Conservation (phyloP, 495 filamentous ascomycete species). For the Tuber borchii region DNA sequence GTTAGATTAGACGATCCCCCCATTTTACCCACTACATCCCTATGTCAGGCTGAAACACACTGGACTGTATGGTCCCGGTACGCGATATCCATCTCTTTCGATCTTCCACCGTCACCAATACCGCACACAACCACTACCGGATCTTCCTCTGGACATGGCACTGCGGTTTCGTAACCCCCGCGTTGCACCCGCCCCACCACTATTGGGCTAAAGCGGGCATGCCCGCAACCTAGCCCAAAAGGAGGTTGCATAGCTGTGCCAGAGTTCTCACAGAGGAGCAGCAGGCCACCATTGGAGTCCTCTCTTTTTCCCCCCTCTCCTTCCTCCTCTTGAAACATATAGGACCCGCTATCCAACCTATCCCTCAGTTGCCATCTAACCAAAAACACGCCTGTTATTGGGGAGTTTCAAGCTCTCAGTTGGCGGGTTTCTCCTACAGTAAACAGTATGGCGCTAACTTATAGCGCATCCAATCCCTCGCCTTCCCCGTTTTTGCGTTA, state of each 20-base stretch:
- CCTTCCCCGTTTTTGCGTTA: not conserved
- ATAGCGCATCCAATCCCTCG: not conserved
- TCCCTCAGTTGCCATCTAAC: not conserved
- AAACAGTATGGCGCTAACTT: not conserved
- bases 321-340: not conserved
- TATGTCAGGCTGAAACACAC: not conserved
- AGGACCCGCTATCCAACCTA: not conserved
- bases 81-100: not conserved
- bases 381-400: not conserved
- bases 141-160: not conserved
- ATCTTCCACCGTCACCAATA: not conserved
- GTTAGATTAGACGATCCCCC: not conserved
- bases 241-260: not conserved
- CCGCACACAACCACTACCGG: not conserved
- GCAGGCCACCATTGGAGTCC: not conserved
- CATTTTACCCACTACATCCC: constrained; percentile 8
- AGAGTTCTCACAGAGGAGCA: not conserved
- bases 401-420: not conserved
- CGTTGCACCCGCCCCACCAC: not conserved
- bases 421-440: not conserved
- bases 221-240: not conserved
- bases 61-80: not conserved
- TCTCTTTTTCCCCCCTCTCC: not conserved
- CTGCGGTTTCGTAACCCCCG: not conserved
- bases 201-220: not conserved